Evolutionary conservation across 1,284 basidiomycete species (phyloP).

Genomic region (Phlebopus sp.): DNA sequence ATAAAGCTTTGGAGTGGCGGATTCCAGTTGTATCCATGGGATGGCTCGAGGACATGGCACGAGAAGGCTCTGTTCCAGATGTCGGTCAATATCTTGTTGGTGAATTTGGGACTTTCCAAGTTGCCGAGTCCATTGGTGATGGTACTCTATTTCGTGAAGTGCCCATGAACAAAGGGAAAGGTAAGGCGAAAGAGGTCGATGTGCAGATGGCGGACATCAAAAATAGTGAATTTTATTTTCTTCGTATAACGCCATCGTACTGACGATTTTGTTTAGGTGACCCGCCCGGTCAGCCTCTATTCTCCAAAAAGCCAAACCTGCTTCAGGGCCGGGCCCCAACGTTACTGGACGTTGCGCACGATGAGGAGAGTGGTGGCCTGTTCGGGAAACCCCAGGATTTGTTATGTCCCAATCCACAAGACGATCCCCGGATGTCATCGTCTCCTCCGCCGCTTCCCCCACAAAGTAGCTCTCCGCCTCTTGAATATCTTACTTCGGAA

Average conservation of each 20-base stretch:
- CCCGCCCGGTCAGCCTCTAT: constrained; percentile 12
- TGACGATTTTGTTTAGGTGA: constrained; percentile 2
- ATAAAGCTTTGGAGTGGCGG: constrained; percentile 71
- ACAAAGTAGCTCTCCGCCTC: constrained; percentile 28
- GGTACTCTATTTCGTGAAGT: not conserved
- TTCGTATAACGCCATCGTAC: not conserved
- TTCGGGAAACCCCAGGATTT: constrained; percentile 22
- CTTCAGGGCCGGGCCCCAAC: constrained; percentile 14
- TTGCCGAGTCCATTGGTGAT: not conserved
- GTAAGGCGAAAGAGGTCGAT: constrained; percentile 27
- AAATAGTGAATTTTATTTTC: constrained; percentile 23
- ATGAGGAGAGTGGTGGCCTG: not conserved
- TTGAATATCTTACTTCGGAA: constrained; percentile 4
- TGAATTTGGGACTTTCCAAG: constrained; percentile 3
- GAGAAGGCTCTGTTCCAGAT: constrained; percentile 42
- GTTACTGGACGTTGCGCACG: not conserved
- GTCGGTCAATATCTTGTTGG: constrained; percentile 18
- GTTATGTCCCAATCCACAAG: constrained; percentile 17
- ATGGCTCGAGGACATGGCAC: constrained; percentile 60
- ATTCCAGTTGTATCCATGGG: constrained; percentile 57
- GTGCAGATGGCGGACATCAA: constrained; percentile 36
- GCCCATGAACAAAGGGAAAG: constrained; percentile 24
- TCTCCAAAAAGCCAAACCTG: constrained; percentile 19
- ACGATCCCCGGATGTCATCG: constrained; percentile 5
- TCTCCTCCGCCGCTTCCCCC: constrained; percentile 25